Base-by-base conservation (phyloP, 179 eudicot species). In the Camellia oleifera region DNA sequence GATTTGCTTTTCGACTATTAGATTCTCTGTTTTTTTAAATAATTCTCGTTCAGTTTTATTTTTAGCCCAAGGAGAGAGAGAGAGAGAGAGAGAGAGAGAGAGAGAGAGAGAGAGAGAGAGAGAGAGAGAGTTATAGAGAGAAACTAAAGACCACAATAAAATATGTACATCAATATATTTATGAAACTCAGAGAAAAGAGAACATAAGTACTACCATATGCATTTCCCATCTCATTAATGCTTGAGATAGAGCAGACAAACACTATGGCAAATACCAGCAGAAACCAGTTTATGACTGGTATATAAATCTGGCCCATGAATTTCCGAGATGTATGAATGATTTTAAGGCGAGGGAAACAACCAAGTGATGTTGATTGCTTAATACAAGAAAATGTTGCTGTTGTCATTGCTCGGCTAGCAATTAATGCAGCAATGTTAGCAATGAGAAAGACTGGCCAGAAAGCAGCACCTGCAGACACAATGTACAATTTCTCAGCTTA, bases 271-370 rank as follows among this genome's bases (percentile, higher is more conserved):
- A 88, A 85, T 65, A 81, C 95, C 82, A 96, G 93, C 78, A 96
- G 90, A 89, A 92, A 96, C 99, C 99, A 96, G 88, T 96, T 96
- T 82, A 96, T 88, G 82, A 91, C 97, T 57, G 99, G 99, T 80
- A 96, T 96, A 84, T 96, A 96, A 73, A 96, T 96, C 84, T 96
- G 98, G 46, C 98, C 99, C 94, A 94, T 92, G 88, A 94, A 96
- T 78, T 96, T 96, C 81, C 97, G 90, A 80, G 99, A 96, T 23
- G 99, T 94, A 82, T 96, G 99, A 77, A 96, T 85, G 75, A 96
- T 94, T 86, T 96, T 96, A 45, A 96, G 97, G 78, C 97, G 93
- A 78, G 99, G 99, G 83, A 96, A 96, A 83, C 99, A 96, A 80
- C 99, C 98, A 77, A 96, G 97, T 3, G 95, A 90, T 74, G 93